Percentiles rank a stretch among this genome's conserved stretches.
Conservation (phyloP, 2,329 filamentous ascomycete species). For the Aspergillus brunneoviolaceus region DNA sequence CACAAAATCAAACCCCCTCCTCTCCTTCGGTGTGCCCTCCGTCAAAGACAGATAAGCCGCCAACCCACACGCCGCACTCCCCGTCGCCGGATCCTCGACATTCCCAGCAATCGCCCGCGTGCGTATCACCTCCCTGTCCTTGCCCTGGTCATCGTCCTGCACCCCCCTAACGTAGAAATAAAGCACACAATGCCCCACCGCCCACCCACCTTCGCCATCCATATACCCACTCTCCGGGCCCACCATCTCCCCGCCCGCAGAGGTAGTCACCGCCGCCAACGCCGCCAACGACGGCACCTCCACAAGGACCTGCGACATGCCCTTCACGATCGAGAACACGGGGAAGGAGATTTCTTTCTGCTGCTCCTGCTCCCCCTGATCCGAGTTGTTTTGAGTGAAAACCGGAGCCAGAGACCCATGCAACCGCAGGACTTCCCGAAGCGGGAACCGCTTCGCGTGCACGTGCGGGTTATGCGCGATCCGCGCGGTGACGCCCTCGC, state of each 20-base stretch:
- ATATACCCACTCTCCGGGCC: constrained; percentile 20
- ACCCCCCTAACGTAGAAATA: constrained; percentile 40
- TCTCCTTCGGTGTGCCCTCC: constrained; percentile 24
- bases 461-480: constrained; percentile 40
- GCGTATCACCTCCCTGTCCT: constrained; percentile 32
- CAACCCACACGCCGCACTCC: constrained; percentile 61
- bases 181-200: constrained; percentile 26
- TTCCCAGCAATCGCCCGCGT: constrained; percentile 31
- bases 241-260: constrained; percentile 24
- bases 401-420: constrained; percentile 29
- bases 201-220: constrained; percentile 33
- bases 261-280: constrained; percentile 44
- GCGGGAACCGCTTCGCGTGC: constrained; percentile 29
- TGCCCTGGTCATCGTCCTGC: constrained; percentile 47
- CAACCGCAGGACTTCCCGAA: constrained; percentile 25
- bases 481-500: constrained; percentile 21
- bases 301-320: constrained; percentile 61
- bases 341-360: constrained; percentile 22
- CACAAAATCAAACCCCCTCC: constrained; percentile 52
- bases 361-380: too few relatives aligned
- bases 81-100: constrained; percentile 42
- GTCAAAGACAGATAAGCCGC: constrained; percentile 54
- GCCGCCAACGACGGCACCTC: constrained; percentile 60
- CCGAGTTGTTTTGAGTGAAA: not conserved
- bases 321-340: constrained; percentile 42